Conservation (phyloP, 2,329 filamentous ascomycete genomes). For the Chaetomiaceae sp. region DNA sequence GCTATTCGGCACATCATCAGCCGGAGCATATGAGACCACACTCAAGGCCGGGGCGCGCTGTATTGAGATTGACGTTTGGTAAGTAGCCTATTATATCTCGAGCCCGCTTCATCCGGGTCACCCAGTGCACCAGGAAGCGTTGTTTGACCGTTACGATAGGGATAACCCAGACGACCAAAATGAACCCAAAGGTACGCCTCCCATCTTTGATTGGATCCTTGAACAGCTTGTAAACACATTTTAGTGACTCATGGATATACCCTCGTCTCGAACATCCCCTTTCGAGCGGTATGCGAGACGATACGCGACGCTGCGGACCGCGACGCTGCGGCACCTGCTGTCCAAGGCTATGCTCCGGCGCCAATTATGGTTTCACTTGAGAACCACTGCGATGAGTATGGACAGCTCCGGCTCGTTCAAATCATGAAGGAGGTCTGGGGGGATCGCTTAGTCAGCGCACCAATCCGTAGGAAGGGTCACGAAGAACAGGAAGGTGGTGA, state of each 20-base stretch:
- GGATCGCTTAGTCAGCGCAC: slow-evolving; percentile 54
- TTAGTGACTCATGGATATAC: slow-evolving; percentile 69
- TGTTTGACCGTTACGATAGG: slow-evolving; percentile 30
- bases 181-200: slow-evolving; percentile 65
- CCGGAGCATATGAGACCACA: slow-evolving; percentile 59
- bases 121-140: no score
- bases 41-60: slow-evolving; percentile 61
- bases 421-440: slow-evolving; percentile 64
- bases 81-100: background rate
- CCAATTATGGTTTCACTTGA: slow-evolving; percentile 63
- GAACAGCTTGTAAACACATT: no score
- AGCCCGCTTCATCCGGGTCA: background rate
- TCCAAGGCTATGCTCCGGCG: slow-evolving; percentile 41
- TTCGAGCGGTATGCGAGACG: slow-evolving; percentile 61
- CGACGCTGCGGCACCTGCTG: slow-evolving; percentile 42
- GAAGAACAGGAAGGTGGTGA: slow-evolving; percentile 46
- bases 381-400: slow-evolving; percentile 59
- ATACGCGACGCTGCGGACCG: slow-evolving; percentile 59
- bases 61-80: slow-evolving; percentile 68
- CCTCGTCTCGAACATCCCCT: slow-evolving; percentile 60
- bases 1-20: slow-evolving; percentile 59
- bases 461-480: slow-evolving; percentile 53
- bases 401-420: slow-evolving; percentile 56
- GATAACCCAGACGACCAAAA: slow-evolving; percentile 56
- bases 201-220: no score